A percentile compares a stretch with the other conserved stretches of the same genome.
These are phyloP conservation scores for Blastobotrys indianensis DNA, from an alignment of 1,139 yeast species.

Conservation along the genomic window DNA sequence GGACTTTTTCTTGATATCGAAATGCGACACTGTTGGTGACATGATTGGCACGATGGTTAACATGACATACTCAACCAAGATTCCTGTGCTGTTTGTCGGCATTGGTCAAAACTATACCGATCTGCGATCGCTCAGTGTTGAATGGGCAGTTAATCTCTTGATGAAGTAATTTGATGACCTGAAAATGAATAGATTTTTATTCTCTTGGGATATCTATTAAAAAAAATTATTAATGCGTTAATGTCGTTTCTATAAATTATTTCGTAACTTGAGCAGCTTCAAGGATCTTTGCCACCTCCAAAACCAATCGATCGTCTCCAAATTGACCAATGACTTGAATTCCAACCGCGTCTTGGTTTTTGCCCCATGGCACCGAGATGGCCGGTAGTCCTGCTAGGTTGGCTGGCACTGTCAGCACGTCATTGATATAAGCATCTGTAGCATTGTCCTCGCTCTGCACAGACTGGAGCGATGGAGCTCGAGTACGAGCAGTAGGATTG, in stretches of 20 bases:
- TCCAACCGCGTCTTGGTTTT: slow-evolving; percentile 42
- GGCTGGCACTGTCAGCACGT: slow-evolving; percentile 82
- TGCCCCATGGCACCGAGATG: slow-evolving; percentile 58
- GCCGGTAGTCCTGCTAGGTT: slow-evolving; percentile 91
- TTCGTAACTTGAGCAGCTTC: slow-evolving; percentile 8
- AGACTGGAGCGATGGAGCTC: slow-evolving; percentile 50
- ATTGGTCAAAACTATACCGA: slow-evolving; percentile 97
- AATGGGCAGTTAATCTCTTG: slow-evolving; percentile 83
- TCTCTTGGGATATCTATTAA: neutral
- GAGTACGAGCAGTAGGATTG: slow-evolving; percentile 64
- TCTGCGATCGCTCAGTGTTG: slow-evolving; percentile 84
- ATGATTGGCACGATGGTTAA: slow-evolving; percentile 95
- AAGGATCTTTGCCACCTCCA: slow-evolving; percentile 39
- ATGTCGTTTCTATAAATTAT: no score
- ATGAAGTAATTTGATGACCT: slow-evolving; percentile 41
- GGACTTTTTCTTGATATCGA: slow-evolving; percentile 89
- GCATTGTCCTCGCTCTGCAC: slow-evolving; percentile 37
- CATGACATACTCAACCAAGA: slow-evolving; percentile 95
- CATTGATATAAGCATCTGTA: slow-evolving; percentile 67
- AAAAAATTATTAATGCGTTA: neutral
- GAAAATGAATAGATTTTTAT: neutral
- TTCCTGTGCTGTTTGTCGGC: slow-evolving; percentile 92
- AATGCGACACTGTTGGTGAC: slow-evolving; percentile 97
- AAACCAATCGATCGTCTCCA: slow-evolving; percentile 67
- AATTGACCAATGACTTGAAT: slow-evolving; percentile 81